phyloP scores from a whole-genome alignment of 257 asterid genomes.

The Solanum dulcamara region DNA sequence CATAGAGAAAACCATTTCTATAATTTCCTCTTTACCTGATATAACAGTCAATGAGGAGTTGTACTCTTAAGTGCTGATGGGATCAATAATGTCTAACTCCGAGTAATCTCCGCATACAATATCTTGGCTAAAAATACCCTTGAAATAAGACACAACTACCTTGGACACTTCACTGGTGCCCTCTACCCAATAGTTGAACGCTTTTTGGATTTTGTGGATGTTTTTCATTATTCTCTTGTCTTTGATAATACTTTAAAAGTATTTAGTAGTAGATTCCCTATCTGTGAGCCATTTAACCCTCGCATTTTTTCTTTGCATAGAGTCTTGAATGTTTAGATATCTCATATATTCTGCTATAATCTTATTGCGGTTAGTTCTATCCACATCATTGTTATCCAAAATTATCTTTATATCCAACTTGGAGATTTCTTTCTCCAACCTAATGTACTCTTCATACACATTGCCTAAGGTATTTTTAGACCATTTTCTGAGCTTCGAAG shows the following conservation, averaged over 20 bases:
- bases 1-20: background rate
- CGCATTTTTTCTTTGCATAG: background rate
- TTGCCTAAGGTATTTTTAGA: background rate
- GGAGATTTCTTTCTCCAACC: background rate
- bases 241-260: background rate
- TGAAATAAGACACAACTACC: background rate
- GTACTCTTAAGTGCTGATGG: background rate
- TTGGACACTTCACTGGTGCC: background rate
- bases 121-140: background rate
- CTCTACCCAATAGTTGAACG: too few species aligned
- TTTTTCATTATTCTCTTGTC: background rate
- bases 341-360: background rate
- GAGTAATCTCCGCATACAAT: background rate
- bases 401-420: background rate
- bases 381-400: background rate
- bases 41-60: background rate
- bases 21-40: too few species aligned
- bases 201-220: background rate
- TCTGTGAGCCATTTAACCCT: too few species aligned
- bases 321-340: background rate
- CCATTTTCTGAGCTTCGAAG: too few species aligned
- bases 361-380: background rate
- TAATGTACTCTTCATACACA: background rate
- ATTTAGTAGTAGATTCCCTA: background rate
- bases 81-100: background rate